Conservation (phyloP, 169 alveolate genomes). For the Eimeria sp. region DNA sequence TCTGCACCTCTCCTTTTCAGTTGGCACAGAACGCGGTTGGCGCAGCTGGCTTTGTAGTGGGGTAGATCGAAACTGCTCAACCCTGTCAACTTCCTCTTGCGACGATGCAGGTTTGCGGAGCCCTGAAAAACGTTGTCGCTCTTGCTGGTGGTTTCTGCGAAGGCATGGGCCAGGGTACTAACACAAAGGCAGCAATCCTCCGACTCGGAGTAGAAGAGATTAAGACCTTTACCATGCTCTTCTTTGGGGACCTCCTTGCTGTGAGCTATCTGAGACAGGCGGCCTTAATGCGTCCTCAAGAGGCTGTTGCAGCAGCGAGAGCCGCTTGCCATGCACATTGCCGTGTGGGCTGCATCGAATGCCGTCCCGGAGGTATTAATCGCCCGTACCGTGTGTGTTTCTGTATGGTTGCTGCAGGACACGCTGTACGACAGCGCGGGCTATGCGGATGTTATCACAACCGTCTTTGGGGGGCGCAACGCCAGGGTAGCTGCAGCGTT, state of each 20-base stretch:
- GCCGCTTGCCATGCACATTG: background rate
- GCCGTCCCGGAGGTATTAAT: too few relatives aligned
- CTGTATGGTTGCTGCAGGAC: constrained; percentile 80
- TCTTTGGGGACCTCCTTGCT: constrained; percentile 88
- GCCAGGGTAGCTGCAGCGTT: constrained; percentile 95
- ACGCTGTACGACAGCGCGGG: constrained; percentile 96
- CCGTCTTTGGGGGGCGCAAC: constrained; percentile 96
- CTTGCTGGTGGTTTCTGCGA: constrained; percentile 97
- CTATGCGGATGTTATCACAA: constrained; percentile 96
- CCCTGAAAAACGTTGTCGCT: constrained; percentile 96
- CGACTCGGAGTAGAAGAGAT: constrained; percentile 96
- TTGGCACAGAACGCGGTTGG: background rate
- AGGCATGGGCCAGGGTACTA: constrained; percentile 95
- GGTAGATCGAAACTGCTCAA: background rate
- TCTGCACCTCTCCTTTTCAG: background rate
- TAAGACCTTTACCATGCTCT: constrained; percentile 87
- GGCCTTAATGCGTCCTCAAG: background rate
- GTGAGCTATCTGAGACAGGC: constrained; percentile 19
- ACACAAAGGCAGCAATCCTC: constrained; percentile 97
- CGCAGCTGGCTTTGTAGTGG: background rate
- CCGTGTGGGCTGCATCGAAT: background rate
- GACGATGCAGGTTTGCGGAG: constrained; percentile 91
- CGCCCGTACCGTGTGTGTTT: background rate
- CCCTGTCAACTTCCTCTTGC: background rate
- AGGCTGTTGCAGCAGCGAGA: background rate